A percentile compares a stretch with the other conserved stretches of the same genome.
Conservation (phyloP, 2,329 filamentous ascomycete genomes). For the Elsinoe necatrix region DNA sequence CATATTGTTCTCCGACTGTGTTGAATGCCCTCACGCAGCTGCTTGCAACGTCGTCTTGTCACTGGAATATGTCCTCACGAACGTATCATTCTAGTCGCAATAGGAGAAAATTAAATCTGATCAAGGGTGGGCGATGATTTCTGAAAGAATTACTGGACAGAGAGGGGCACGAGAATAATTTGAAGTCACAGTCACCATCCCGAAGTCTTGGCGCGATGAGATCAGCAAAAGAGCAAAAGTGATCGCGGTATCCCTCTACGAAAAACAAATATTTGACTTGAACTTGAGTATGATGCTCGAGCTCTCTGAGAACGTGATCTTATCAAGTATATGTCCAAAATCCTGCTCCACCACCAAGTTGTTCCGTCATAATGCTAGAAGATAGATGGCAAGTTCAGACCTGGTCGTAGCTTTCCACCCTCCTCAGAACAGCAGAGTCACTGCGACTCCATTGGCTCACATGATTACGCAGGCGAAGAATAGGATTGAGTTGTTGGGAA, state of each 20-base stretch:
- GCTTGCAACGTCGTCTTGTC: not conserved
- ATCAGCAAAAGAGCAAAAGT: no score
- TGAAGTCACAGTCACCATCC: not conserved
- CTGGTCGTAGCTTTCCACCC: not conserved
- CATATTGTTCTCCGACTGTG: slow-evolving; percentile 5
- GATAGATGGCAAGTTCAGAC: not conserved
- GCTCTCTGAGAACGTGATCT: no score
- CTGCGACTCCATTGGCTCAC: not conserved
- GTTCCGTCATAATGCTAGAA: not conserved
- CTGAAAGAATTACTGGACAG: not conserved
- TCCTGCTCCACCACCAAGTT: no score
- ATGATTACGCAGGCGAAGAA: slow-evolving; percentile 9
- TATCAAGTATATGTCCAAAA: no score
- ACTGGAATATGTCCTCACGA: not conserved
- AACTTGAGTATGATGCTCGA: no score
- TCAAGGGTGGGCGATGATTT: no score
- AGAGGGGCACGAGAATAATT: not conserved
- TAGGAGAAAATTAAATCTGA: not conserved
- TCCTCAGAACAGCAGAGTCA: not conserved
- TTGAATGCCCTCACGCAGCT: not conserved
- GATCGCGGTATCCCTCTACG: not conserved
- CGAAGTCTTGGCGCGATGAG: slow-evolving; percentile 1
- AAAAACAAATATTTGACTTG: not conserved
- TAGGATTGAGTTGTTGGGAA: slow-evolving; percentile 7
- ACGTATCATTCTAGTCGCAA: not conserved